phyloP scores from a whole-genome alignment of 352 stramenopile genomes.

The Globisporangium ultimum region DNA sequence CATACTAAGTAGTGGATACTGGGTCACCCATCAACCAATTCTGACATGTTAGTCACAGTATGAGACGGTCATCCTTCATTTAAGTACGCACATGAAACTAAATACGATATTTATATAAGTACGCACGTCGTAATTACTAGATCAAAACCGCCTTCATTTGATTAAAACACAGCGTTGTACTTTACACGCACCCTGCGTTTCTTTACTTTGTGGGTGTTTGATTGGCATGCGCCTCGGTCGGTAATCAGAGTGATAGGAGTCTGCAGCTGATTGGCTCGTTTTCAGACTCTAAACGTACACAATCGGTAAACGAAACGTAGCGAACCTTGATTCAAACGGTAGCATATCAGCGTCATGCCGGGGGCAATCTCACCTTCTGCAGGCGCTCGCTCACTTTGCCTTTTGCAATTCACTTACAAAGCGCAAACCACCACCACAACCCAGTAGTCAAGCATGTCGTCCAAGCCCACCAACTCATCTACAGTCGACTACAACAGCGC shows the following conservation, averaged over 20 bases:
- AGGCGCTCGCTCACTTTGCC: neutral
- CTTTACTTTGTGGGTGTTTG: neutral
- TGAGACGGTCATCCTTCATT: too few relatives aligned
- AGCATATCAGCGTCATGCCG: neutral
- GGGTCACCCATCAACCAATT: too few relatives aligned
- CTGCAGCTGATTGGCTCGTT: neutral
- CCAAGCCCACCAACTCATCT: neutral
- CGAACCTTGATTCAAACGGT: neutral
- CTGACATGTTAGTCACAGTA: too few relatives aligned
- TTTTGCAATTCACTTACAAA: neutral
- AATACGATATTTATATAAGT: neutral
- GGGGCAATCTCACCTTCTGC: neutral
- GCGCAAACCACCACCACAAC: neutral
- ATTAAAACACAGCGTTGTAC: neutral
- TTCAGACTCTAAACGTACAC: too few relatives aligned
- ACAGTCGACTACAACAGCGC: constrained; percentile 4
- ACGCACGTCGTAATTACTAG: neutral
- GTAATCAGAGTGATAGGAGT: constrained; percentile 1
- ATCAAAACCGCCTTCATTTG: neutral
- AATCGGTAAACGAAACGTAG: too few relatives aligned
- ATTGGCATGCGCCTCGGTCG: neutral
- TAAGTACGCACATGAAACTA: neutral
- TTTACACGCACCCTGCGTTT: neutral
- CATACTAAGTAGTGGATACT: too few relatives aligned
- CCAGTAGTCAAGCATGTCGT: neutral